Base-by-base conservation (phyloP, 805 yeast genomes). In the Wickerhamiella galacta region DNA sequence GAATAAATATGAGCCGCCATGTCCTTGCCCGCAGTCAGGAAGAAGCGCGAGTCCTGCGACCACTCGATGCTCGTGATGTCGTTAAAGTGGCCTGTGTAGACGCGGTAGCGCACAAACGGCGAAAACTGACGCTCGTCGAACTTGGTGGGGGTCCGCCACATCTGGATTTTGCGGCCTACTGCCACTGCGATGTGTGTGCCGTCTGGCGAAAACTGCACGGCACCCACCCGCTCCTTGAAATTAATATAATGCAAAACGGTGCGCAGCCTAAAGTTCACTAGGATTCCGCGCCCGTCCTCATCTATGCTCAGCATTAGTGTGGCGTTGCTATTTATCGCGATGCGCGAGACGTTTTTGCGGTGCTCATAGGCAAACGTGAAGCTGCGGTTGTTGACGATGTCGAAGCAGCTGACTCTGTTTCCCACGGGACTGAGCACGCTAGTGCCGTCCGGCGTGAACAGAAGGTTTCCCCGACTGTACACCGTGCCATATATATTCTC, bases 291-390 rank as follows among this genome's bases (percentile, higher is more conserved):
- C 0, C 98, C 98, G 46, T 82, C 93, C 32, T 66, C 75, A 50
- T 92, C 98, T 1, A 87, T 80, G 2, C 93, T 68, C 11, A 90
- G 47, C 48, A 90, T 53, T 23, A 90, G 63, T 0, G 93, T 76
- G 9, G 75, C 81, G 47, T 81, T 93, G 25, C 66, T 69, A 49
- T 85, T 90, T 39, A 90, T 56, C 15, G 95, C 94, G 22, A 90
- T 65, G 34, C 83, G 55, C 2, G 72, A 63, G 29, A 90, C 68
- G 45, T 80, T 80, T 49, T 77, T 80, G 44, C 96, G 68, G 52
- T 90, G 98, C 55, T 90, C 95, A 54, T 83, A 90, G 46, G 73
- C 71, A 50, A 87, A 79, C 1, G 98, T 90, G 59, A 70, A 85
- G 2, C 94, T 79, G 45, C 71, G 75, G 54, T 76, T 83, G 49